Conservation (phyloP, 139 green algal species). For the Tetradesmus lagerheimii region DNA sequence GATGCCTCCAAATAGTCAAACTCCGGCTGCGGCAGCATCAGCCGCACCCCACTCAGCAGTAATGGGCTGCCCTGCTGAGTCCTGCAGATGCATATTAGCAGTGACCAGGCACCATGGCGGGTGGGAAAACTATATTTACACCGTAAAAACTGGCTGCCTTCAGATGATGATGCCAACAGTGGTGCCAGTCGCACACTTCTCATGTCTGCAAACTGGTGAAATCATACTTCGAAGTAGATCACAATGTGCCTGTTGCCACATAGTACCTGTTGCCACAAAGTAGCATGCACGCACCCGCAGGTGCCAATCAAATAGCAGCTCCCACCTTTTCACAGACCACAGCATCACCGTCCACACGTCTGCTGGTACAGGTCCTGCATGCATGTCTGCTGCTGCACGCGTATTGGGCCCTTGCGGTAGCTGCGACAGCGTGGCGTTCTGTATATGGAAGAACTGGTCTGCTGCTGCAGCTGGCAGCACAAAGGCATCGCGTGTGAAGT, state of each 20-base stretch:
- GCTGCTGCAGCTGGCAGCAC: neutral
- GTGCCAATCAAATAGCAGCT: neutral
- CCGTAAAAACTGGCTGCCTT: no score
- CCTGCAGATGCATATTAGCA: neutral
- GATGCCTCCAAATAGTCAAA: neutral
- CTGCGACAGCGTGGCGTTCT: slow-evolving; percentile 9
- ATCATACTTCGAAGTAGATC: no score
- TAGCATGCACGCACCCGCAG: no score
- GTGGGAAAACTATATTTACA: no score
- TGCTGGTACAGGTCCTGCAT: neutral
- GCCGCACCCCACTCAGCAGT: neutral
- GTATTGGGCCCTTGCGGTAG: neutral
- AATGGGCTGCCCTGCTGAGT: neutral
- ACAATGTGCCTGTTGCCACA: no score
- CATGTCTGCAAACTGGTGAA: no score
- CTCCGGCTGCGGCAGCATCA: slow-evolving; percentile 31
- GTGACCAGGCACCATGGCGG: no score
- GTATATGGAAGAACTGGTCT: neutral
- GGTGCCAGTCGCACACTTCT: no score
- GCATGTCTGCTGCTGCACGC: neutral
- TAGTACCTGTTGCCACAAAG: no score
- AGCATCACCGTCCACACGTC: slow-evolving; percentile 36
- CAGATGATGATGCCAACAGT: no score
- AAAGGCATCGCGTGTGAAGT: neutral
- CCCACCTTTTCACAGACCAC: slow-evolving; percentile 25